Conservation (phyloP, 116 monocot genomes). For the Trichopus zeylanicus region DNA sequence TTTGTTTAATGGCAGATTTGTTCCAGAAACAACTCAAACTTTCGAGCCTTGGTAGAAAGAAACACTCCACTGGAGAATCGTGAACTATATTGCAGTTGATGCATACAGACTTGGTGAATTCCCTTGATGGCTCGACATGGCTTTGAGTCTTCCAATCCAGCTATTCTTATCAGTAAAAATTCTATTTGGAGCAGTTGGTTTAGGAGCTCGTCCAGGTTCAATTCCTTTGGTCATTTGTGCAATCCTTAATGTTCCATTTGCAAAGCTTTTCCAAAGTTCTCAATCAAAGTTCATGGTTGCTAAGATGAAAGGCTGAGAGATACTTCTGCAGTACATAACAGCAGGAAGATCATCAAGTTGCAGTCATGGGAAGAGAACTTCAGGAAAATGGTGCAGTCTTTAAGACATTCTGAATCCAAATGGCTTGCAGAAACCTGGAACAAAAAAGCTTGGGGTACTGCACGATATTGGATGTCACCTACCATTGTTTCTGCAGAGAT, state of each 20-base stretch:
- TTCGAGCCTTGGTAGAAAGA: not conserved
- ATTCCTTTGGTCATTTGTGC: not conserved
- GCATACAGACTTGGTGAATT: conserved; percentile 5
- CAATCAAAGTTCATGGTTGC: conserved; percentile 2
- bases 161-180: not conserved
- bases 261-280: not conserved
- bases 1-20: not conserved
- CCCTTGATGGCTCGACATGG: conserved; percentile 1
- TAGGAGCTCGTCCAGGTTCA: not conserved
- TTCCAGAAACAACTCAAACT: conserved; percentile 4
- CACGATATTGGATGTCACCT: not conserved
- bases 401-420: not conserved
- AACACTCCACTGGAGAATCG: conserved; percentile 4
- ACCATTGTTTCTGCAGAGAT: conserved; percentile 4
- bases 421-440: conserved; percentile 1
- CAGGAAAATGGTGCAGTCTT: not conserved
- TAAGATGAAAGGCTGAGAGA: conserved; percentile 5
- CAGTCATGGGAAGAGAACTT: conserved; percentile 6
- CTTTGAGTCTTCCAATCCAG: conserved; percentile 5
- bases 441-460: not conserved
- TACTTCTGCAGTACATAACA: conserved; percentile 1
- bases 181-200: not conserved
- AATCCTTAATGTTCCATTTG: conserved; percentile 2
- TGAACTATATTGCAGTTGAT: conserved; percentile 7
- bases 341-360: conserved; percentile 9